Evolutionary conservation across 1,284 basidiomycete species (phyloP).

Genomic region (Cutaneotrichosporon dermatis): DNA sequence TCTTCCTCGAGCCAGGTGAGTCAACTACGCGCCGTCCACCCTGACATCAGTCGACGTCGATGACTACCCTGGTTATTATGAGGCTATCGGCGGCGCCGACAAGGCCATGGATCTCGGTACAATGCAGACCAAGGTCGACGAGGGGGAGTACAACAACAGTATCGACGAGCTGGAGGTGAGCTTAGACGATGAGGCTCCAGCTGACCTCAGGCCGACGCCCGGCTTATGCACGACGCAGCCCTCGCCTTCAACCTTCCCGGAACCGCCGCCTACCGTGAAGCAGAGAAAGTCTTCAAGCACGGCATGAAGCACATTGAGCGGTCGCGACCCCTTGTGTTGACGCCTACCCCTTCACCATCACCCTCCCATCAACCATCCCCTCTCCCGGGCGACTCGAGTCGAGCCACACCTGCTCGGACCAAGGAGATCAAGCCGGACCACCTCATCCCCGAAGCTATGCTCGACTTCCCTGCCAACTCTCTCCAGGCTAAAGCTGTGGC

Average conservation of each 20-base stretch:
- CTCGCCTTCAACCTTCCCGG: conserved; percentile 43
- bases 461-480: conserved; percentile 42
- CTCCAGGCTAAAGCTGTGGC: conserved; percentile 37
- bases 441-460: conserved; percentile 45
- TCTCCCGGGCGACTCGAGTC: conserved; percentile 11
- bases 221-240: conserved; percentile 38
- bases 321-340: conserved; percentile 35
- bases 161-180: conserved; percentile 44
- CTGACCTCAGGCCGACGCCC: conserved; percentile 35
- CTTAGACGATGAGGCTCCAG: background rate
- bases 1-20: conserved; percentile 42
- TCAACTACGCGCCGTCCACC: background rate
- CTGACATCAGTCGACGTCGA: conserved; percentile 32
- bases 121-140: conserved; percentile 46
- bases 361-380: background rate
- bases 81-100: conserved; percentile 44
- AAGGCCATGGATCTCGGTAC: conserved; percentile 49
- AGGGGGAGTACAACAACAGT: conserved; percentile 30
- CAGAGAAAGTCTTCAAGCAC: conserved; percentile 33
- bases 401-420: background rate
- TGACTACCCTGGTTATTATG: conserved; percentile 44
- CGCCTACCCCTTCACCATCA: conserved; percentile 41
- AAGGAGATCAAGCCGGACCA: conserved; percentile 22
- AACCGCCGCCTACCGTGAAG: conserved; percentile 39
- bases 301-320: conserved; percentile 45